phyloP scores from a whole-genome alignment of 768 basidiomycete genomes.

The Boletus speciosus region DNA sequence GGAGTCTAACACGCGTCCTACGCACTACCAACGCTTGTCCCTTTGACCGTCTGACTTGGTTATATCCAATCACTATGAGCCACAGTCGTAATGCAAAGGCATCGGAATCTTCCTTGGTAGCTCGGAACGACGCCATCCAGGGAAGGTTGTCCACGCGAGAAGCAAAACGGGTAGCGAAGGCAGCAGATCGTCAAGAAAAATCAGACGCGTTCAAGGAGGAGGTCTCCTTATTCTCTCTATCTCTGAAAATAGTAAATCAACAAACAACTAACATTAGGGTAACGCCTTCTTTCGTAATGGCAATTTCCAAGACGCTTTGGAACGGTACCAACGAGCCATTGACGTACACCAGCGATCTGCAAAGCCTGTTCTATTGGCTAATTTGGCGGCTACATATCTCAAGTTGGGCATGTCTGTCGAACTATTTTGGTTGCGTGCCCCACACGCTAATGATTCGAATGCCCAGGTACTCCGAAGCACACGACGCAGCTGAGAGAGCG shows the following conservation, averaged over 20 bases:
- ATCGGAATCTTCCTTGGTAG: not conserved
- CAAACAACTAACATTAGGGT: conserved; percentile 31
- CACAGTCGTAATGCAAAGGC: not conserved
- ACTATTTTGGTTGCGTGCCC: not conserved
- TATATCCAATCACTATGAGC: not conserved
- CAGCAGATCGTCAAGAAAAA: conserved; percentile 13
- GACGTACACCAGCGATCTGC: conserved; percentile 31
- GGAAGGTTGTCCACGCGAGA: conserved; percentile 7
- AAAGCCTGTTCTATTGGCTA: conserved; percentile 38
- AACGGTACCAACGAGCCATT: conserved; percentile 40
- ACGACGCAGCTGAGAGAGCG: conserved; percentile 26
- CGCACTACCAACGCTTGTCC: not conserved
- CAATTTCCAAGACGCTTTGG: conserved; percentile 36
- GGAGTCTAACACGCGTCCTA: no score
- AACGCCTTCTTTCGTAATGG: conserved; percentile 40
- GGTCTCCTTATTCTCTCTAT: conserved; percentile 10
- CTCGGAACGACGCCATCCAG: not conserved
- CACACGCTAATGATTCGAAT: not conserved
- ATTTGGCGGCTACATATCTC: conserved; percentile 42
- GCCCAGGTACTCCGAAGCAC: conserved; percentile 28
- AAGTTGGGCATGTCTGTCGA: conserved; percentile 37
- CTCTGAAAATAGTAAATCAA: not conserved
- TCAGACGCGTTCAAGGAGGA: conserved; percentile 31
- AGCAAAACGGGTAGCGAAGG: conserved; percentile 17
- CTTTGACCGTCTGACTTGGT: not conserved